Base-by-base conservation (phyloP, 345 rosid species). In the Citrus australasica region DNA sequence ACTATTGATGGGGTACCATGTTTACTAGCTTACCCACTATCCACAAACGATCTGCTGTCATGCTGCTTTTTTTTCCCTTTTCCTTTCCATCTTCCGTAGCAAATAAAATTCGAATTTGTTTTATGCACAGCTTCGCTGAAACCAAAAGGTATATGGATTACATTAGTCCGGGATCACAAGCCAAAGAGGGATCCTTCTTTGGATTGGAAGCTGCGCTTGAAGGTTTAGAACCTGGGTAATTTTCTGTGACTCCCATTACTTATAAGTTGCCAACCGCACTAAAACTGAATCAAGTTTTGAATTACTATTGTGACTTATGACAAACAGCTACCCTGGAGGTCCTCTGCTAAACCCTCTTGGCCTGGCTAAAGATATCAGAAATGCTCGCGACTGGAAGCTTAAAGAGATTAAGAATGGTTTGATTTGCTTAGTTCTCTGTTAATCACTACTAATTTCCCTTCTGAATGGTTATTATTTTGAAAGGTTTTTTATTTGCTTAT, bases 341-440 rank as follows among this genome's bases (percentile, higher is more conserved):
- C 98, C 99, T 21, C 83, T 95, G 71, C 80, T 95, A 21, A 93
- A 95, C 73, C 99, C 99, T 13, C 90, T 92, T 71, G 99, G 99
- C 8, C 85, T 95, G 55, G 98, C 98, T 73, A 93, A 91, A 82
- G 99, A 95, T 42, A 86, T 88, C 3, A 75, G 72, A 67, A 88
- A 83, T n/a, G 94, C 97, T 77, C 84, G 75, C 65, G 92, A 84
- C 2, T 91, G 86, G 98, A 95, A 95, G 88, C 96, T 91, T 30
- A 93, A 95, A 76, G 99, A 95, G 86, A 92, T 95, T 40, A 93
- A 93, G 84, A 95, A 93, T 67, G 99, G 98, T 95, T 56, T 46
- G 64, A 67, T 35, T 76, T 72, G 37, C 51, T 37, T 24, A 13
- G 9, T 70, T 78, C 46, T 37, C 67, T 13, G 35, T 64, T 68